Conservation (phyloP, 106 monocot genomes). For the Dendrobium officinale region DNA sequence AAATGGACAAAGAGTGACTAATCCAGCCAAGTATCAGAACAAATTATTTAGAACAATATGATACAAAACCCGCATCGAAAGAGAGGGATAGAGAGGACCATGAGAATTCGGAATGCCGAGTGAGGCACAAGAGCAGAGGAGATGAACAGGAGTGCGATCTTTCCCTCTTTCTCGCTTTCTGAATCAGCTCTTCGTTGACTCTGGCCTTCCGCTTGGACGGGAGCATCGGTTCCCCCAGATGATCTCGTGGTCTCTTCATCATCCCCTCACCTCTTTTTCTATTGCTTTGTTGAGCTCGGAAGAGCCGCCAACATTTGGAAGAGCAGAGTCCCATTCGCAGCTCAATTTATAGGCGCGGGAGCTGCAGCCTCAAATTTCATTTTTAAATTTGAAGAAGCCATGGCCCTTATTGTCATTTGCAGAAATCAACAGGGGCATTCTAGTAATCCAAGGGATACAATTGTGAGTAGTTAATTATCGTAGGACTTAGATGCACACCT, state of each 20-base stretch:
- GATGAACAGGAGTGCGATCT: constrained; percentile 29
- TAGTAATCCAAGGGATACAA: neutral
- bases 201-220: constrained; percentile 12
- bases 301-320: constrained; percentile 3
- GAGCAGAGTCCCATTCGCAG: constrained; percentile 3
- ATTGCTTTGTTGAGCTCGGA: constrained; percentile 1
- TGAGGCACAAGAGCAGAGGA: constrained; percentile 26
- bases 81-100: constrained; percentile 21
- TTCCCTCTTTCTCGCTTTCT: constrained; percentile 7
- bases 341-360: constrained; percentile 24
- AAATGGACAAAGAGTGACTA: neutral
- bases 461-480: too few relatives aligned
- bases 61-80: neutral
- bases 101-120: constrained; percentile 28
- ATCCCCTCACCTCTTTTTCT: neutral
- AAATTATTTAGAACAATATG: neutral
- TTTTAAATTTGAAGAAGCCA: neutral
- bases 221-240: neutral
- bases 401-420: neutral
- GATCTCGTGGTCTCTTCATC: constrained; percentile 6
- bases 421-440: neutral
- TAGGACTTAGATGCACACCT: too few relatives aligned
- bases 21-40: neutral
- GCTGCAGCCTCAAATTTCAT: neutral
- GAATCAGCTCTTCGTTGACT: neutral